Evolutionary conservation across 257 asterid genomes (phyloP).

Genomic region (Solanum sparsipilum): DNA sequence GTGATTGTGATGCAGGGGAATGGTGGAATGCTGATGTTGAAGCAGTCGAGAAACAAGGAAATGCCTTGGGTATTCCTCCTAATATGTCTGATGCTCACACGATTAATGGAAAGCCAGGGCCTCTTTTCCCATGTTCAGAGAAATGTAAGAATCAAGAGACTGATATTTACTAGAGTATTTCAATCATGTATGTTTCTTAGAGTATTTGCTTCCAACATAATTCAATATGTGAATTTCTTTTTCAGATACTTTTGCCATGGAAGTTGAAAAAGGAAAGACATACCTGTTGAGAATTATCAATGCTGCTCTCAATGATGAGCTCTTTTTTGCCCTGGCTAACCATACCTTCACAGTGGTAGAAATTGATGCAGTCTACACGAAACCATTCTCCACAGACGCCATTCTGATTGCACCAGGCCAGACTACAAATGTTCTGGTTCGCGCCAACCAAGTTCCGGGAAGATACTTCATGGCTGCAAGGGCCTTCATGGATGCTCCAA

Average conservation of each 20-base stretch:
- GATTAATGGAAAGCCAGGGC: conserved; percentile 52
- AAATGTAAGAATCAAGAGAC: conserved; percentile 17
- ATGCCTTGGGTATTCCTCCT: conserved; percentile 35
- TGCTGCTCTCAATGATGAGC: conserved; percentile 39
- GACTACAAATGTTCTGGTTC: conserved; percentile 35
- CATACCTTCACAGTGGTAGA: conserved; percentile 41
- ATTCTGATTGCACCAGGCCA: conserved; percentile 41
- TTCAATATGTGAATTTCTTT: not conserved
- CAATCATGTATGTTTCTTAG: not conserved
- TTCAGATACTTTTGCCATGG: conserved; percentile 42
- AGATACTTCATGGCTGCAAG: conserved; percentile 43
- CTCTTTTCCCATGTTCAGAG: conserved; percentile 39
- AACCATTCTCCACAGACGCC: conserved; percentile 33
- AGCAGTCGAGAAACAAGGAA: conserved; percentile 34
- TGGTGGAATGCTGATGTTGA: conserved; percentile 57
- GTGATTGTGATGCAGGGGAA: conserved; percentile 27
- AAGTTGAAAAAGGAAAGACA: conserved; percentile 38
- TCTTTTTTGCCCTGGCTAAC: conserved; percentile 31
- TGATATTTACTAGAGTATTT: not conserved
- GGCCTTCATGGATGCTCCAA: conserved; percentile 32
- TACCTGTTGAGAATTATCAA: conserved; percentile 36
- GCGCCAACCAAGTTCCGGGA: conserved; percentile 26
- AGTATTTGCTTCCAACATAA: not conserved
- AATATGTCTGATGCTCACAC: conserved; percentile 51
- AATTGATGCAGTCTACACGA: conserved; percentile 44